Conservation (phyloP, 768 basidiomycete genomes). For the Coprinopsis marcescibilis region DNA sequence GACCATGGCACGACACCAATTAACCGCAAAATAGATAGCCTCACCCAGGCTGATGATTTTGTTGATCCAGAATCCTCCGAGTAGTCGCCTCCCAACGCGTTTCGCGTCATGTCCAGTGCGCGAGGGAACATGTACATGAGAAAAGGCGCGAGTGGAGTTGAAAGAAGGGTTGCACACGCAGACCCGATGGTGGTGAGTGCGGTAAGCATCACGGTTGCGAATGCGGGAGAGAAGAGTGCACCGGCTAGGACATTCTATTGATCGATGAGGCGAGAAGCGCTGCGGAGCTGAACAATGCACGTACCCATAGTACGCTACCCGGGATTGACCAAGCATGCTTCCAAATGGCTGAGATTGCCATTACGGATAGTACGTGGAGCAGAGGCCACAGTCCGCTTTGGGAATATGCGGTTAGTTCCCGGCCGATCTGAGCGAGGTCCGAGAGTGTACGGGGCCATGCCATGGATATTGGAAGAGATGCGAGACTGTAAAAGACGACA, state of each 20-base stretch:
- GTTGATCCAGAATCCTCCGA: conserved; percentile 26
- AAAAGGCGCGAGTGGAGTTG: conserved; percentile 80
- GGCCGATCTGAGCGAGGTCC: conserved; percentile 70
- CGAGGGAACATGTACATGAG: conserved; percentile 77
- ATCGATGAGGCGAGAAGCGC: conserved; percentile 8
- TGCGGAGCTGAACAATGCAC: conserved; percentile 23
- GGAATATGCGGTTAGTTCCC: conserved; percentile 73
- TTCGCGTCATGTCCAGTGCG: conserved; percentile 79
- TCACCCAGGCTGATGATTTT: conserved; percentile 65
- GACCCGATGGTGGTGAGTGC: conserved; percentile 86
- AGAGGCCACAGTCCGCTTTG: conserved; percentile 59
- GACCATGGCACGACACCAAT: conserved; percentile 96
- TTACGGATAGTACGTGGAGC: conserved; percentile 75
- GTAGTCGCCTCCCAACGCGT: conserved; percentile 62
- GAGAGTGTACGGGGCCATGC: conserved; percentile 71
- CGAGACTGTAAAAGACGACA: conserved; percentile 64
- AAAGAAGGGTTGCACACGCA: conserved; percentile 70
- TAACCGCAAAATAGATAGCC: conserved; percentile 81
- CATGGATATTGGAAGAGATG: conserved; percentile 72
- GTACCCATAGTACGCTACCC: conserved; percentile 86
- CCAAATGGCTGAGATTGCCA: conserved; percentile 84
- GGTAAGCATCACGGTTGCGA: conserved; percentile 78
- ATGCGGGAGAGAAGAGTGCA: conserved; percentile 75
- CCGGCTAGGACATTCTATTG: conserved; percentile 84
- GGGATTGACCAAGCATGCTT: conserved; percentile 98